Conservation (phyloP, 177 flowering plant genomes). For the Tripterygium wilfordii region DNA sequence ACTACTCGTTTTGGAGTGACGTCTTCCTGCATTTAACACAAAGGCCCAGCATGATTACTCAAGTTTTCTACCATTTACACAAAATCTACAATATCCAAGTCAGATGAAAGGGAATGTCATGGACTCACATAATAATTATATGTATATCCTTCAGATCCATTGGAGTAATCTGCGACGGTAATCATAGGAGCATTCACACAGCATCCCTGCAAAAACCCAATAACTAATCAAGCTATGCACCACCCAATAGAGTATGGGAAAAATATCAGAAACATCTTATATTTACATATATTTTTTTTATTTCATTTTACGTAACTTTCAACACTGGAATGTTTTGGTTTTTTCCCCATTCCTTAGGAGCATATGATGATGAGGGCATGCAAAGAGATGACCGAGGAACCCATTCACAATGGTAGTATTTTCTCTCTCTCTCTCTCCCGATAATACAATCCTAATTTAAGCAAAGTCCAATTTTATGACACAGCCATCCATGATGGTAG, state of each 20-base stretch:
- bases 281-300: too few species aligned
- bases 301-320: too few species aligned
- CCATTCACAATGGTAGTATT: too few species aligned
- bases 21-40: conserved; percentile 66
- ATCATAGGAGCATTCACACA: conserved; percentile 99
- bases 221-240: neutral
- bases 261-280: too few species aligned
- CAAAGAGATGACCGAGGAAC: too few species aligned
- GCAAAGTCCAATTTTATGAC: too few species aligned
- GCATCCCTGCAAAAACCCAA: conserved; percentile 61
- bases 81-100: neutral
- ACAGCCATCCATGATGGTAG: too few species aligned
- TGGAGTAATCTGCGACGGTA: conserved; percentile 95
- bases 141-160: conserved; percentile 95
- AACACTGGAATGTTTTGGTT: too few species aligned
- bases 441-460: too few species aligned
- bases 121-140: conserved; percentile 83
- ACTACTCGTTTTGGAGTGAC: conserved; percentile 83
- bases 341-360: too few species aligned
- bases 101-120: neutral
- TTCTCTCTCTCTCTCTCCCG: too few species aligned
- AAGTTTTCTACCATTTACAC: neutral
- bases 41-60: neutral
- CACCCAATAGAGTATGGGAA: neutral
- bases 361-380: too few species aligned